A percentile compares a stretch with the other conserved stretches of the same genome.
Conservation (phyloP, 495 filamentous ascomycete genomes). For the Platismatia glauca region DNA sequence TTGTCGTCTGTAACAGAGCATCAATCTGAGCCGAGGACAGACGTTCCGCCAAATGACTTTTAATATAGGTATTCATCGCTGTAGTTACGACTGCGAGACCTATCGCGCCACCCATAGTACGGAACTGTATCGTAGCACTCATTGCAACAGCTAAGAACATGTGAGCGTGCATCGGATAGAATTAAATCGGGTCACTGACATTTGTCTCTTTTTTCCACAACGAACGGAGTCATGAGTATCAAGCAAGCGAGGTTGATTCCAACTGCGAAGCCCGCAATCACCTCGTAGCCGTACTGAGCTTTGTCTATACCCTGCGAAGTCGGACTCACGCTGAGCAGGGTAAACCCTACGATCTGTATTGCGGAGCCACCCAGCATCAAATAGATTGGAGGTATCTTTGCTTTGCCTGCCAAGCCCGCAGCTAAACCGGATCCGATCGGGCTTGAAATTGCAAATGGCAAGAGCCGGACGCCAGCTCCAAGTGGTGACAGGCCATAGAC, state of each 20-base stretch:
- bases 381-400: conserved; percentile 39
- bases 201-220: conserved; percentile 30
- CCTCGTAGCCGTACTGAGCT: conserved; percentile 41
- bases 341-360: conserved; percentile 41
- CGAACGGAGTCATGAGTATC: conserved; percentile 42
- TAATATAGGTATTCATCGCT: conserved; percentile 20
- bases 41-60: too few species aligned
- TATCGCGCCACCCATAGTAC: conserved; percentile 26
- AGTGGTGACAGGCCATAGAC: conserved; percentile 35
- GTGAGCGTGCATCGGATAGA: too few species aligned
- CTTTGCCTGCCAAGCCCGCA: not conserved
- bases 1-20: too few species aligned
- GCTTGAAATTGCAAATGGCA: not conserved
- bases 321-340: conserved; percentile 34
- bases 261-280: conserved; percentile 43
- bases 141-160: conserved; percentile 16
- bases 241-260: conserved; percentile 40
- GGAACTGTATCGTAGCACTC: conserved; percentile 17
- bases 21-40: too few species aligned
- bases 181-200: too few species aligned
- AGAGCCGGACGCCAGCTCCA: conserved; percentile 30
- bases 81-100: conserved; percentile 24
- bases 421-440: not conserved
- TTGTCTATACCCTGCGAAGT: conserved; percentile 15
- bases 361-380: conserved; percentile 31